phyloP scores from a whole-genome alignment of 2,329 filamentous ascomycete genomes.

The Ceratocystis papillata region DNA sequence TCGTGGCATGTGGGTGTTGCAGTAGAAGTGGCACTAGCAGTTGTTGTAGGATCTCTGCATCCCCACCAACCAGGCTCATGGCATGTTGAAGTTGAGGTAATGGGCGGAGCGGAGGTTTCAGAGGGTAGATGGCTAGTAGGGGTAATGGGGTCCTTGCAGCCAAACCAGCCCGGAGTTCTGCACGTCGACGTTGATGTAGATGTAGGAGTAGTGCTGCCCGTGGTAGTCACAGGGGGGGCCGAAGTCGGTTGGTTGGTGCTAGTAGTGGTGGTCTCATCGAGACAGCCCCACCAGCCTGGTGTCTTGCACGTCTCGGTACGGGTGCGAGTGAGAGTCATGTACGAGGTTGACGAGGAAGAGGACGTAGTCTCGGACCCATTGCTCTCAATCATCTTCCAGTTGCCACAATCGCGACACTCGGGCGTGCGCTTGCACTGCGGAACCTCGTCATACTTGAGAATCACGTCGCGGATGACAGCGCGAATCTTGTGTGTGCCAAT shows the following conservation, averaged over 20 bases:
- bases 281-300: slow-evolving; percentile 81
- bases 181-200: slow-evolving; percentile 45
- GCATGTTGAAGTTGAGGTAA: slow-evolving; percentile 27
- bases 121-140: slow-evolving; percentile 32
- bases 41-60: slow-evolving; percentile 27
- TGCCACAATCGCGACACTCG: slow-evolving; percentile 78
- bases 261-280: slow-evolving; percentile 50
- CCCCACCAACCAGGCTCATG: slow-evolving; percentile 25
- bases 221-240: slow-evolving; percentile 12
- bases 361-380: slow-evolving; percentile 71
- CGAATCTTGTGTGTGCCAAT: slow-evolving; percentile 86
- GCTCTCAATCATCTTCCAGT: slow-evolving; percentile 92
- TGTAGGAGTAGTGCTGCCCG: slow-evolving; percentile 34
- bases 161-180: slow-evolving; percentile 55
- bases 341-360: slow-evolving; percentile 40
- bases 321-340: slow-evolving; percentile 51
- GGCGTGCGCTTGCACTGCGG: slow-evolving; percentile 64
- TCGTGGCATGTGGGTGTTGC: slow-evolving; percentile 46
- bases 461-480: slow-evolving; percentile 75
- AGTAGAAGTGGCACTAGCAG: slow-evolving; percentile 36
- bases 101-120: slow-evolving; percentile 28
- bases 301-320: slow-evolving; percentile 81
- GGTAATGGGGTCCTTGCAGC: slow-evolving; percentile 44
- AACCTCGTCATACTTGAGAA: slow-evolving; percentile 70
- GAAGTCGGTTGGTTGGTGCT: slow-evolving; percentile 31